phyloP scores from a whole-genome alignment of 805 yeast genomes.

The Candida suzukii region DNA sequence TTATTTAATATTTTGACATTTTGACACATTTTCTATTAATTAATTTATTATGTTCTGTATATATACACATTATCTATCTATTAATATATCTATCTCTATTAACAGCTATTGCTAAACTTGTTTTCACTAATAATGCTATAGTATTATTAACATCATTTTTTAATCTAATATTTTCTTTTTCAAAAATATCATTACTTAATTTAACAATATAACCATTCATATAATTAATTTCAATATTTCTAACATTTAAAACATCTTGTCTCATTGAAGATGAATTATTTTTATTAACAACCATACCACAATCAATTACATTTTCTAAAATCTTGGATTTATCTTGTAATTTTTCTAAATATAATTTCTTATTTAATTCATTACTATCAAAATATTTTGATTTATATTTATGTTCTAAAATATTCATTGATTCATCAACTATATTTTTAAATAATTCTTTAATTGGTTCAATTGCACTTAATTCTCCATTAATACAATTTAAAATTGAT shows the following conservation, averaged over 20 bases:
- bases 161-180: conserved; percentile 34
- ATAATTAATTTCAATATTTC: conserved; percentile 70
- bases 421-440: conserved; percentile 36
- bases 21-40: too few relatives aligned
- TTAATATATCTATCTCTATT: background rate
- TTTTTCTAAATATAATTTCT: conserved; percentile 18
- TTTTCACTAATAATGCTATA: conserved; percentile 37
- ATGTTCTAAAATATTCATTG: conserved; percentile 31
- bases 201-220: conserved; percentile 74
- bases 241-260: conserved; percentile 49
- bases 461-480: conserved; percentile 60
- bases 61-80: background rate
- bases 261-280: conserved; percentile 67
- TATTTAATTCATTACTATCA: background rate
- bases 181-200: too few relatives aligned
- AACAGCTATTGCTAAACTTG: conserved; percentile 15
- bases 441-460: conserved; percentile 28
- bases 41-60: too few relatives aligned
- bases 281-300: conserved; percentile 25
- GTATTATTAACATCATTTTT: conserved; percentile 42
- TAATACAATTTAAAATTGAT: conserved; percentile 66
- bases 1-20: too few relatives aligned
- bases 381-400: too few relatives aligned
- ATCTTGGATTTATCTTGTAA: conserved; percentile 27
- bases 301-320: conserved; percentile 19